Conservation (phyloP, 2,329 filamentous ascomycete genomes). For the Xylaria digitata region DNA sequence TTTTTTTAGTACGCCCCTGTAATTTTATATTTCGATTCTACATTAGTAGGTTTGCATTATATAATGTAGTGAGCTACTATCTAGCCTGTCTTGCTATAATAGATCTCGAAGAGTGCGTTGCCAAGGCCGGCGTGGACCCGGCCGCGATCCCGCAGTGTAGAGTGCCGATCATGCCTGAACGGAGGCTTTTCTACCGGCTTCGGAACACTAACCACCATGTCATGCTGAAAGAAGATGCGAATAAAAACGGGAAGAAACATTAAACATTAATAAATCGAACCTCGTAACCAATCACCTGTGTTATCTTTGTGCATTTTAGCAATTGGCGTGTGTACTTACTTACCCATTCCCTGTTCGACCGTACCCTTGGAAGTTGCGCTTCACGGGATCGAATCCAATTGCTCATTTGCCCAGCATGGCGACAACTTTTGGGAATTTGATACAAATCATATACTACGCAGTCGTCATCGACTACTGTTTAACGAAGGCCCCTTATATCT, state of each 20-base stretch:
- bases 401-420: not conserved
- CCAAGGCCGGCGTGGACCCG: constrained; percentile 25
- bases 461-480: constrained; percentile 3
- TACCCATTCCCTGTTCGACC: not conserved
- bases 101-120: not conserved
- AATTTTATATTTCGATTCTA: too few relatives aligned
- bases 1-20: too few relatives aligned
- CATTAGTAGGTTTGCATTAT: too few relatives aligned
- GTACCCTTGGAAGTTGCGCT: not conserved
- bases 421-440: not conserved
- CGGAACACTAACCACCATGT: constrained; percentile 6
- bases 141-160: constrained; percentile 20
- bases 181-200: constrained; percentile 31
- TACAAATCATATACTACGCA: not conserved
- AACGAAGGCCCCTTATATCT: constrained; percentile 13
- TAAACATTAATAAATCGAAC: not conserved
- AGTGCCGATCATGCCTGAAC: constrained; percentile 28
- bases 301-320: not conserved
- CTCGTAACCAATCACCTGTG: not conserved
- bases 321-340: not conserved
- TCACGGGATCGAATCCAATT: not conserved
- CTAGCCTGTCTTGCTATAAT: not conserved
- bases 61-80: not conserved
- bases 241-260: not conserved
- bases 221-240: constrained; percentile 9